Evolutionary conservation across 257 asterid genomes (phyloP).

Genomic region (Coffea canephora): DNA sequence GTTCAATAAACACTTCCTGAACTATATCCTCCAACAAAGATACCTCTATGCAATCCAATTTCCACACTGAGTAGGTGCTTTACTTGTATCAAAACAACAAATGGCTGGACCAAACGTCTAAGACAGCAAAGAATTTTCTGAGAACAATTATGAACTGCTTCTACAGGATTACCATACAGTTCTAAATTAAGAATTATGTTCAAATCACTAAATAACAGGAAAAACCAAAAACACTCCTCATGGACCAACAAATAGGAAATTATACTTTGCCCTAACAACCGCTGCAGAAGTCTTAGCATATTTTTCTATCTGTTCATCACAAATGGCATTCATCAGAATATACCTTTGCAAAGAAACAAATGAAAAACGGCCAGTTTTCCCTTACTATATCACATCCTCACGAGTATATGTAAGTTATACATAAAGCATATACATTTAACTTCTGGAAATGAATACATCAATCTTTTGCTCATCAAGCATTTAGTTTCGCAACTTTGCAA

Average conservation of each 20-base stretch:
- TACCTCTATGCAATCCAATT: neutral
- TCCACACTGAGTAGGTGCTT: neutral
- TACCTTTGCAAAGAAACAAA: neutral
- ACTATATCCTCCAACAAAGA: neutral
- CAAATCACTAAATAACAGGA: neutral
- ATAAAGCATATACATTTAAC: neutral
- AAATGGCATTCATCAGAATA: neutral
- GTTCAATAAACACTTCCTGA: too few species aligned
- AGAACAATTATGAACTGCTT: neutral
- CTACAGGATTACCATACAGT: neutral
- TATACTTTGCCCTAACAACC: neutral
- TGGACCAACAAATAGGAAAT: neutral
- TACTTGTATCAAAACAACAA: neutral
- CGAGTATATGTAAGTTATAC: neutral
- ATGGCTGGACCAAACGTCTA: neutral
- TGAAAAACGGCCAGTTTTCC: neutral
- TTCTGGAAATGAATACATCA: constrained; percentile 1
- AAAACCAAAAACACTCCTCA: neutral
- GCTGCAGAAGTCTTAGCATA: neutral
- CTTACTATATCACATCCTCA: neutral
- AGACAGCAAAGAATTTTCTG: neutral
- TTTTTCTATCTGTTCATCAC: neutral
- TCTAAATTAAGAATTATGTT: neutral
- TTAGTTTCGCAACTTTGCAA: neutral
- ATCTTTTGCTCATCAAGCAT: neutral